Evolutionary conservation across 2,329 filamentous ascomycete species (phyloP).

Genomic region (Harringtonia aguacate): DNA sequence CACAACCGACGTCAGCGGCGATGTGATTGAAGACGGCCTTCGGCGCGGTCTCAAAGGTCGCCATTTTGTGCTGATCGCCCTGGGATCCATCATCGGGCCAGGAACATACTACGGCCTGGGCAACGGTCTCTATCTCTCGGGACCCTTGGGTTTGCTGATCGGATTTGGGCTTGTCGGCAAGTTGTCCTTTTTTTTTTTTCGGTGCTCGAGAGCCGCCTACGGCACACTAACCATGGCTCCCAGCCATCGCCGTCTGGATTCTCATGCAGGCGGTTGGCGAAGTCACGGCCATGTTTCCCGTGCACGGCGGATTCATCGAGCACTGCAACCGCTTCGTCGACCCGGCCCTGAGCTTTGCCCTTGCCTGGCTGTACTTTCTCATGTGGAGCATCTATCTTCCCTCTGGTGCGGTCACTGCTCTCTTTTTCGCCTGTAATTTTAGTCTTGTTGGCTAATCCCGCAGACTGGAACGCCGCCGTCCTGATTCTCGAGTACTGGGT

Average conservation of each 20-base stretch:
- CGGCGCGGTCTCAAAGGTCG: background rate
- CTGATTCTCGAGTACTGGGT: constrained; percentile 27
- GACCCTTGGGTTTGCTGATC: background rate
- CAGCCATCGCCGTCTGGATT: background rate
- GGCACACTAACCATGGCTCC: background rate
- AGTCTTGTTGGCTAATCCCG: too few species aligned
- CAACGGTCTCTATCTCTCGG: background rate
- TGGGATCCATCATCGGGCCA: background rate
- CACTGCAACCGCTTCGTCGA: background rate
- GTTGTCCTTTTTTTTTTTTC: background rate
- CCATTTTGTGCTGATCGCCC: background rate
- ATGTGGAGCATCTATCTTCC: background rate
- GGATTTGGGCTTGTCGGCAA: background rate
- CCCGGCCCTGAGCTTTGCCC: background rate
- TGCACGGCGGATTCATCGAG: background rate
- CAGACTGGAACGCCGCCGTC: constrained; percentile 8
- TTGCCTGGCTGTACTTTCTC: background rate
- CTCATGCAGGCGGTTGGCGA: background rate
- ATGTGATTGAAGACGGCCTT: background rate
- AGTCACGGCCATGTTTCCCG: background rate
- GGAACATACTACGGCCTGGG: background rate
- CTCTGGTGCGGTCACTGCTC: background rate
- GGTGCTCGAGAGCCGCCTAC: too few species aligned
- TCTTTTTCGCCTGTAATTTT: too few species aligned
- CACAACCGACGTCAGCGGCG: too few species aligned